Conservation (phyloP, 352 stramenopile genomes). For the Pythium insidiosum region DNA sequence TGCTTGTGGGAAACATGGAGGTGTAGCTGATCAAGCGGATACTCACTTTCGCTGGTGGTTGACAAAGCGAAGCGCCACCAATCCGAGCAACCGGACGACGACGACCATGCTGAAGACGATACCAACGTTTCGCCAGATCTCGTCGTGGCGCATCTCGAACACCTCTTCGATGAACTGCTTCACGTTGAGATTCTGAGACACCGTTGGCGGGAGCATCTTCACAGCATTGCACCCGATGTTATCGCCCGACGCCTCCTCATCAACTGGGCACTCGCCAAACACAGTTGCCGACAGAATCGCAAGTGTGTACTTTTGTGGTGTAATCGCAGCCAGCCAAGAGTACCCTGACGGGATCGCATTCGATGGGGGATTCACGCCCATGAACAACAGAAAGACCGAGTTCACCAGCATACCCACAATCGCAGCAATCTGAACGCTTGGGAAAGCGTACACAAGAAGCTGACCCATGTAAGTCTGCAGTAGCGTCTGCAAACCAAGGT, state of each 20-base stretch:
- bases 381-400: constrained; percentile 30
- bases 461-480: constrained; percentile 44
- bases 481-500: constrained; percentile 35
- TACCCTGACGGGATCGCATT: constrained; percentile 7
- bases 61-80: constrained; percentile 15
- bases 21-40: too few relatives aligned
- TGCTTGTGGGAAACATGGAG: too few relatives aligned
- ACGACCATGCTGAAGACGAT: constrained; percentile 6
- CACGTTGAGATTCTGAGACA: neutral
- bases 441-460: constrained; percentile 34
- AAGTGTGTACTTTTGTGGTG: constrained; percentile 9
- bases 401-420: constrained; percentile 16
- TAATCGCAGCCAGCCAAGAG: constrained; percentile 16
- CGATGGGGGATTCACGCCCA: constrained; percentile 18
- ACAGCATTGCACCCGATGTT: constrained; percentile 13
- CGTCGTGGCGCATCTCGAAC: constrained; percentile 17
- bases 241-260: neutral
- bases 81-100: constrained; percentile 10
- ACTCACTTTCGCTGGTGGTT: constrained; percentile 19
- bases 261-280: constrained; percentile 4
- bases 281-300: constrained; percentile 5
- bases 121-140: constrained; percentile 5
- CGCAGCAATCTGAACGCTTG: constrained; percentile 14
- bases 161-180: constrained; percentile 8
- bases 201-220: constrained; percentile 5